Base-by-base conservation (phyloP, 2,329 filamentous ascomycete genomes). In the Aspergillus sp. region DNA sequence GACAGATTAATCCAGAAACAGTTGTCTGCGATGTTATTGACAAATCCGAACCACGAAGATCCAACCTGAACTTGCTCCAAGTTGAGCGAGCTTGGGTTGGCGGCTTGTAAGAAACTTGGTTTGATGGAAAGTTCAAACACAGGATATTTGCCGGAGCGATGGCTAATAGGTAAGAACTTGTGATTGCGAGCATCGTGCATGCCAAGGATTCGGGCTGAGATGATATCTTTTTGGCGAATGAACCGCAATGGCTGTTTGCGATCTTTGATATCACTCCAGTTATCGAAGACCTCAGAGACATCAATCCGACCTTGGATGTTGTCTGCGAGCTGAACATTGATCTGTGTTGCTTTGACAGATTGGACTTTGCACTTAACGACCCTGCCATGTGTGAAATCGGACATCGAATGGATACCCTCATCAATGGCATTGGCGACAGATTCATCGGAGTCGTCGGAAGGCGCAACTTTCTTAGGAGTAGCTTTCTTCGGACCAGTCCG, bases 221-320 rank as follows among this genome's bases (percentile, higher is more conserved):
- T 69, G 41, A 82, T 71, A 48, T 91, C 80, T 56, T 86, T 85
- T 43, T 77, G 73, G 51, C 80, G 78, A 69, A 94, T 94, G 52
- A 79, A 77, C 47, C 75, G 74, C n/a, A 97, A 73, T 1, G 93
- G 91, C 29, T 81, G 75, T 67, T 91, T 95, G 48, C 83, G 79
- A 61, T 96, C 82, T 47, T 81, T 76, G 58, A 98, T 93, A 39
- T 91, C 83, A 41, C 94, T 85, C 84, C 86, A 96, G 7, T 75
- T 76, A 64, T 96, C 86, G 63, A 94, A 98, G 8, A 90, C 71
- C 64, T 97, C 88, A 1, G 93, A 94, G 4, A 93, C 80, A 61
- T 96, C 91, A 49, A 98, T 83, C 12, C 93, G 87, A n/a, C 91
- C 93, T 63, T 94, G 87, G 6, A 94, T 76, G 53, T 89, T 88